Evolutionary conservation across 257 asterid species (phyloP), one percentile per base, ranked within the genome.

Genomic region (Lavandula angustifolia): DNA sequence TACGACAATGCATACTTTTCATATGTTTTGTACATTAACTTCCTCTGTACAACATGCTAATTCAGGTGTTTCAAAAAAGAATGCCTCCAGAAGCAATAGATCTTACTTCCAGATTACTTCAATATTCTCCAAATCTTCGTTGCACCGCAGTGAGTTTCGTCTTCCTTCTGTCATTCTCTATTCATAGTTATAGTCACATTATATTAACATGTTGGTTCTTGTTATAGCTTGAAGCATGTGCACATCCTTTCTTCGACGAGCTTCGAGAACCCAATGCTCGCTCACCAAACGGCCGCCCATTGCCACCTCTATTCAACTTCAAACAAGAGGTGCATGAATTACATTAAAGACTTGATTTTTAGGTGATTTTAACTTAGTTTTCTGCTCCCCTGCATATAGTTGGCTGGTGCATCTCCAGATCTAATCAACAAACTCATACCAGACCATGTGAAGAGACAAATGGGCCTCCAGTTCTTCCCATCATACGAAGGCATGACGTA

Each of bases 71-170:
- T 54, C 96, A 86, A 32, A 92, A 88, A 76, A 74, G 94, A 68
- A 92, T 92, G 98, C 98, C 96, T 42, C 95, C 98, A 35, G 98
- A 92, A 81, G 98, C 98, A 64, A 91, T 91, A 75, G 98, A 91
- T 73, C 95, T 91, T 47, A 82, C 98, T 33, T 91, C 98, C 77
- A 84, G 98, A 73, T 83, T 91, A 71, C 80, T 91, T 84, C 98
- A 91, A 66, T 91, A 91, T 69, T 88, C 98, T 32, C 98, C 98
- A 52, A 91, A 88, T 80, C 95, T 91, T 65, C 98, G 98, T 68
- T 88, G 96, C 85, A 82, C 91, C 57, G 94, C 98, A 4, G 96
- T 88, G 78, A 86, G 95, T 82, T 80, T 67, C 62, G 17, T 54
- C 18, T 11, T 14, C 38, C 60, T 50, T 7, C 61, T 18, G 37